Evolutionary conservation across 257 asterid species (phyloP), one percentile per base, ranked within the genome.

Genomic region (Handroanthus guayacan): DNA sequence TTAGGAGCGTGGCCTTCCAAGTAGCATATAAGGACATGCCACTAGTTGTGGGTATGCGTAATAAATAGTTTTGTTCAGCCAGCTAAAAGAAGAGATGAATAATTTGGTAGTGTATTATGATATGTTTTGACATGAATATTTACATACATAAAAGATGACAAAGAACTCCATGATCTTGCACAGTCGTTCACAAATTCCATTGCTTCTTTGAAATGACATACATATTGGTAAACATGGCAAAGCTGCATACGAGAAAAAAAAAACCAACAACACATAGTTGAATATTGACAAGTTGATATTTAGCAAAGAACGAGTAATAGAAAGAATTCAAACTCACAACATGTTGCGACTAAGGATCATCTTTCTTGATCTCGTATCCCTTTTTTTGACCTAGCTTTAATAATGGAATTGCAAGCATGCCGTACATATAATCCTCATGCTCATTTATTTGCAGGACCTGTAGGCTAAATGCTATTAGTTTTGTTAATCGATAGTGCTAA

Each of bases 281-380:
- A 48, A 25, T 9, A 52, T 58, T 5, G 11, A 55, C 31, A 31
- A 65, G 18, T 17, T n/a, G 31, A 47, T 38, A 57, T 55, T 75
- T 67, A 50, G 13, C 54, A 68, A 62, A 31, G 65, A 71, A 14
- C 6, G 70, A 3, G 5, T 25, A 2, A 54, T 78, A 70, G 31
- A 55, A 60, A 51, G 82, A 25, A 25, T 0, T 45, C 81, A 72
- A 83, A 78, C 89, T 90, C 82, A 94, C 99, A 0, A 97, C 96
- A 83, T 95, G 98, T 67, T 95, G 99, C 44, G 92, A 81, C 99
- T 98, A 95, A n/a, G 95, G 65, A 83, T 95, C 99, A 25, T 87
- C 85, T 69, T 82, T 83, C 77, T 86, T 82, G 83, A 92, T 93
- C 81, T 91, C 93, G 52, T 83, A 85, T 71, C 96, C 99, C 75